Conservation (phyloP, 306 rosid genomes). For the Ormosia emarginata region DNA sequence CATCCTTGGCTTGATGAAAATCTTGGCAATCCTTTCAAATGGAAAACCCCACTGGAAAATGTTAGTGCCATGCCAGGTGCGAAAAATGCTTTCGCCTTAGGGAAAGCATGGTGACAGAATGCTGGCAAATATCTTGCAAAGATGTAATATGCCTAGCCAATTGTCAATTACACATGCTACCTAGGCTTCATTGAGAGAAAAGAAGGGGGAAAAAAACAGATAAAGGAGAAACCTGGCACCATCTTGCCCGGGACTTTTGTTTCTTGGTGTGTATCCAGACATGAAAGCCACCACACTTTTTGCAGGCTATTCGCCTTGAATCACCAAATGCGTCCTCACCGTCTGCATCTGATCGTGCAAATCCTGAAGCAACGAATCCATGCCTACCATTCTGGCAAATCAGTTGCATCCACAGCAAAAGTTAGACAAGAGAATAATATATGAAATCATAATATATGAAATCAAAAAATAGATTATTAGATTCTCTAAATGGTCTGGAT, state of each 20-base stretch:
- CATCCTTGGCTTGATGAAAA: slow-evolving; percentile 95
- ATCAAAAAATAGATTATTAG: background rate
- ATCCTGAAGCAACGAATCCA: slow-evolving; percentile 66
- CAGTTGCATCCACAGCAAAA: slow-evolving; percentile 35
- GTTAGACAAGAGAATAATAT: slow-evolving; percentile 25
- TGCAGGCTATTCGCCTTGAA: slow-evolving; percentile 81
- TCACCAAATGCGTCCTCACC: slow-evolving; percentile 77
- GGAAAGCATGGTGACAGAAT: slow-evolving; percentile 5
- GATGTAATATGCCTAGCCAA: background rate
- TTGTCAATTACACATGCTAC: slow-evolving; percentile 19
- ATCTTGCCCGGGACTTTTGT: slow-evolving; percentile 83
- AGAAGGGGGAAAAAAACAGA: background rate
- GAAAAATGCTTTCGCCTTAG: background rate
- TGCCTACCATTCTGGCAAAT: slow-evolving; percentile 67
- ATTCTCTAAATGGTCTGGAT: background rate
- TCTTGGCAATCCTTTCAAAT: slow-evolving; percentile 86
- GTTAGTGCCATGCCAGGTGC: slow-evolving; percentile 8
- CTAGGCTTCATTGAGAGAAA: background rate
- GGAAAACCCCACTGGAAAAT: slow-evolving; percentile 20
- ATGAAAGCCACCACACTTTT: slow-evolving; percentile 80
- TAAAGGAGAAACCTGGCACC: slow-evolving; percentile 86
- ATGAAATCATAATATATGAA: background rate
- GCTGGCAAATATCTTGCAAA: slow-evolving; percentile 8
- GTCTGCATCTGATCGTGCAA: slow-evolving; percentile 58
- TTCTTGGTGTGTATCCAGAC: slow-evolving; percentile 80